These are phyloP conservation scores for Salix viminalis DNA, from an alignment of 345 rosid species.

Conservation along the genomic window DNA sequence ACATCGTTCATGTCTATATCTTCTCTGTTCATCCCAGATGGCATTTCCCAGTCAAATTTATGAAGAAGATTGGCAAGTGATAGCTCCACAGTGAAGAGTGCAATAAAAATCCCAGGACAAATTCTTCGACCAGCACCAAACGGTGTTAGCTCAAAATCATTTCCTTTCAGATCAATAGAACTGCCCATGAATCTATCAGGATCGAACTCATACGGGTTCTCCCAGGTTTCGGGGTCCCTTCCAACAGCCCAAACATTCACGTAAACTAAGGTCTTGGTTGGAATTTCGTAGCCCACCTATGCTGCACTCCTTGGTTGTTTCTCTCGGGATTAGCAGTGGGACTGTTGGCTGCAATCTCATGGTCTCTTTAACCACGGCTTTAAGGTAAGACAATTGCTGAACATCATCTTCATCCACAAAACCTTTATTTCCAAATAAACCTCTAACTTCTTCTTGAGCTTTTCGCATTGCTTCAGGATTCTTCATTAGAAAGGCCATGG, in stretches of 20 bases:
- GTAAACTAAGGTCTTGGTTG: background rate
- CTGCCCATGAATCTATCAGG: background rate
- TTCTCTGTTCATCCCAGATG: background rate
- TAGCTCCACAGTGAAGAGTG: background rate
- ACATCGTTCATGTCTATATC: background rate
- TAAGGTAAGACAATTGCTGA: background rate
- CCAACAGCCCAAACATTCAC: background rate
- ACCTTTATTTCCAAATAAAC: background rate
- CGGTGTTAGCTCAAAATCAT: background rate
- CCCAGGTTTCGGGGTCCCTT: background rate
- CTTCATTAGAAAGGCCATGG: background rate
- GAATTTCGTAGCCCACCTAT: background rate
- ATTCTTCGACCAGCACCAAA: background rate
- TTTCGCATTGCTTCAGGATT: background rate
- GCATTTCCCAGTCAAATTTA: conserved; percentile 5
- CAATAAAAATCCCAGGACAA: background rate
- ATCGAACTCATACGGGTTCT: background rate
- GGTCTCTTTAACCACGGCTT: background rate
- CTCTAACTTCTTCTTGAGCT: background rate
- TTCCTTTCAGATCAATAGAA: background rate
- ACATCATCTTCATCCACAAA: conserved; percentile 9
- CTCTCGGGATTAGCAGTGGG: background rate
- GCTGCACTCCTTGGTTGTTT: no score
- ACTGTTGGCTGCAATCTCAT: background rate
- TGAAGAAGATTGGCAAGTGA: background rate